Percentiles rank a stretch among this genome's conserved stretches.
These are phyloP conservation scores for Garcia nutans DNA, from an alignment of 345 rosid species.

Conservation along the genomic window DNA sequence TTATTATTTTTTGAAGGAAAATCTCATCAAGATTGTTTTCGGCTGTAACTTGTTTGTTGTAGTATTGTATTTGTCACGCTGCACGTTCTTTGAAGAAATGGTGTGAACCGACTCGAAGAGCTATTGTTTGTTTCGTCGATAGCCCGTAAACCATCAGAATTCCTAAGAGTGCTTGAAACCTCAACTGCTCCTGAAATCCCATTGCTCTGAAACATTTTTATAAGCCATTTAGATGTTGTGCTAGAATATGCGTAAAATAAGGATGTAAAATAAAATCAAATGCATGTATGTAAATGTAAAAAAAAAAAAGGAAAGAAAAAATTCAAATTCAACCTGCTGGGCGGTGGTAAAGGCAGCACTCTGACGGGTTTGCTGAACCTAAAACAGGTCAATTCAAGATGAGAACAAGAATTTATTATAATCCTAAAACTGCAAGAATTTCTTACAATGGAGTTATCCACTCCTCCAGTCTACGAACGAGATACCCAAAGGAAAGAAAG, in stretches of 20 bases:
- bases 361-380: slow-evolving; percentile 35
- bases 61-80: slow-evolving; percentile 40
- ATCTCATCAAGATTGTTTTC: slow-evolving; percentile 28
- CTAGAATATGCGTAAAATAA: background rate
- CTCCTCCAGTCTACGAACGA: background rate
- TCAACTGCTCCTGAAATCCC: slow-evolving; percentile 30
- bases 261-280: background rate
- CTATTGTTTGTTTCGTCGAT: slow-evolving; percentile 22
- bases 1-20: background rate
- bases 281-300: too few species aligned
- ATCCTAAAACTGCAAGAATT: background rate
- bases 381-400: slow-evolving; percentile 11
- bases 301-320: too few species aligned
- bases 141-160: slow-evolving; percentile 24
- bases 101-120: slow-evolving; percentile 25
- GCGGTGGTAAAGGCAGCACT: slow-evolving; percentile 34
- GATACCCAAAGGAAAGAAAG: background rate
- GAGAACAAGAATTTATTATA: background rate
- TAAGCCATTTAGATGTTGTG: slow-evolving; percentile 4
- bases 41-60: slow-evolving; percentile 34
- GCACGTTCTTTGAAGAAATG: slow-evolving; percentile 37
- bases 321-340: slow-evolving; percentile 37
- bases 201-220: slow-evolving; percentile 37
- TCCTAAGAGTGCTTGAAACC: slow-evolving; percentile 25
- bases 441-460: background rate